Percentiles rank a stretch among this genome's conserved stretches.
Conservation (phyloP, 805 yeast genomes). For the Nakazawaea wyomingensis region DNA sequence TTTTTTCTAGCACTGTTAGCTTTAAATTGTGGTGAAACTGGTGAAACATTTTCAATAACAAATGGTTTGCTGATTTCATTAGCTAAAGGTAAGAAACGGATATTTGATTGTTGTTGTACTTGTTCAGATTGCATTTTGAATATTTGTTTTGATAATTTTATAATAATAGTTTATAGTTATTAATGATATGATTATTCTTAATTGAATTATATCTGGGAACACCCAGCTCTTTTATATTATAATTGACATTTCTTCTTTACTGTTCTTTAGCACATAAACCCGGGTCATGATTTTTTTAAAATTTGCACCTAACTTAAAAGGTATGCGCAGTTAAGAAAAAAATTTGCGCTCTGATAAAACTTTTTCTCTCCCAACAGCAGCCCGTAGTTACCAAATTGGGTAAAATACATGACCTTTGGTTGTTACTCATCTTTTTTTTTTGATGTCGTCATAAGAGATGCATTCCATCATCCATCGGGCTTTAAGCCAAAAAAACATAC, state of each 20-base stretch:
- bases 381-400: neutral
- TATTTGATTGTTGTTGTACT: neutral
- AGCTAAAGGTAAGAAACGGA: conserved; percentile 48
- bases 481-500: neutral
- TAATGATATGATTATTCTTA: neutral
- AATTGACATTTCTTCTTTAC: no score
- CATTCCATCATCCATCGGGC: neutral
- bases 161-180: neutral
- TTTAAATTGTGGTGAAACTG: conserved; percentile 34
- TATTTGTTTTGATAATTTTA: neutral
- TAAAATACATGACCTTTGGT: conserved; percentile 10
- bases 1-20: conserved; percentile 4
- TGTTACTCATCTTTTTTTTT: conserved; percentile 1
- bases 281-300: neutral
- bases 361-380: no score
- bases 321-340: no score
- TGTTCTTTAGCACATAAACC: no score
- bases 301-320: no score
- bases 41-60: conserved; percentile 59
- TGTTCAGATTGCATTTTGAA: conserved; percentile 1
- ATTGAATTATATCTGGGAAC: neutral
- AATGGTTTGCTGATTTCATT: conserved; percentile 57
- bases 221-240: neutral
- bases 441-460: neutral
- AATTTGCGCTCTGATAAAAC: conserved; percentile 18